Evolutionary conservation across 2,329 filamentous ascomycete species (phyloP).

Genomic region (Aureobasidium musti): DNA sequence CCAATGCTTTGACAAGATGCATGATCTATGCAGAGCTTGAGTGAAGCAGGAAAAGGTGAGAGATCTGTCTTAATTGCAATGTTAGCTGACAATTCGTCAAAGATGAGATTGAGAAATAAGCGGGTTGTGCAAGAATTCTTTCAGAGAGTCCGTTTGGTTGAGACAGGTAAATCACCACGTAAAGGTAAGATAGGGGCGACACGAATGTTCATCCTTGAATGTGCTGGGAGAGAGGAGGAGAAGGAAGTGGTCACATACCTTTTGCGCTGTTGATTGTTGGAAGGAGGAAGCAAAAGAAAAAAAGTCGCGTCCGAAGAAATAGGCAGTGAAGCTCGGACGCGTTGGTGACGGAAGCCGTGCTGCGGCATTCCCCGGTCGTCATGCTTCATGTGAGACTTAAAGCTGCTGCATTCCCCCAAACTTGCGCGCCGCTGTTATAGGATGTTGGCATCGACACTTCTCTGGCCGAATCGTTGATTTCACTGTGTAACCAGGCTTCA

Average conservation of each 20-base stretch:
- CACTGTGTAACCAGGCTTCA: background rate
- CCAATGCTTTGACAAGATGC: conserved; percentile 14
- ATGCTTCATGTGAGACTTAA: conserved; percentile 23
- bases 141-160: conserved; percentile 63
- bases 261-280: conserved; percentile 16
- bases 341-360: conserved; percentile 19
- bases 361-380: conserved; percentile 8
- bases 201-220: conserved; percentile 54
- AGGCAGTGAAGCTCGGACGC: conserved; percentile 27
- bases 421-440: conserved; percentile 6
- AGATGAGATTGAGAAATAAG: conserved; percentile 9
- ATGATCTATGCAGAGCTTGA: conserved; percentile 27
- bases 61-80: conserved; percentile 26
- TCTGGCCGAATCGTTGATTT: conserved; percentile 27
- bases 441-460: conserved; percentile 20
- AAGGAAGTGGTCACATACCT: conserved; percentile 28
- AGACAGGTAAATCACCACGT: conserved; percentile 63
- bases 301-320: conserved; percentile 27
- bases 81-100: conserved; percentile 28
- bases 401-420: conserved; percentile 26
- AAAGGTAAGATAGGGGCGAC: conserved; percentile 64
- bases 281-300: conserved; percentile 6
- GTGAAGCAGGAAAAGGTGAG: background rate
- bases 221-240: conserved; percentile 1
- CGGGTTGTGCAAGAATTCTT: conserved; percentile 32